Evolutionary conservation across 495 filamentous ascomycete genomes (phyloP), one percentile per base, ranked within the genome.

Genomic region (Platismatia glauca): DNA sequence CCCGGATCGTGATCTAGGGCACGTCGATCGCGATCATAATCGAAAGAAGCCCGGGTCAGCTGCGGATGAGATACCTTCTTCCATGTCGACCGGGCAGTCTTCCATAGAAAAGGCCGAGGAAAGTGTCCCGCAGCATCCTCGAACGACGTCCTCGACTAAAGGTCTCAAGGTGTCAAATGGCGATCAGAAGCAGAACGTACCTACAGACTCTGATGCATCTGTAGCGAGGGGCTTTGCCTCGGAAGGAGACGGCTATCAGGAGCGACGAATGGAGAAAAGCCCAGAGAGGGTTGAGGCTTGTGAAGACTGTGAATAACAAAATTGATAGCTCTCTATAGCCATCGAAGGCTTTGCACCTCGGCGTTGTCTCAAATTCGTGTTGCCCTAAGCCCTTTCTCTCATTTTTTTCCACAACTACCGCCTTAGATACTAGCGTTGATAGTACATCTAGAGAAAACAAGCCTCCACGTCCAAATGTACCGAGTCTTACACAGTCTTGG

Each of bases 1-100:
- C 59, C 94, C 94, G 0, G 74, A 72, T 0, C 79, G 87, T 64
- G 80, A 90, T 71, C 73, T 97, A 62, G 94, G 94, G 2, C 94
- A 98, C 78, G 86, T 90, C 4, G 89, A 91, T 56, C 62, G 65
- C 15, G 58, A 62, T 64, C 58, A 34, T 4, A 41, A 59, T 29
- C 15, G 29, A 15, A 39, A 63, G 55, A 58, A 59, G 35, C 22
- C 16, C 38, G 34, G 33, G 22, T 24, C 38, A 22, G 18, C 27
- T 39, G 7, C 7, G 24, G 18, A 57, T 11, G 5, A 24, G 18
- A 20, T 1, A 35, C 0, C 18, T 38, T n/a, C n/a, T 29, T 46
- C 20, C 41, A 16, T 50, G 24, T 50, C 46, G 24, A 29, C 46
- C 22, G 46, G 22, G 5, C 24, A 27, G 46, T 29, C 24, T 50